A percentile compares a stretch with the other conserved stretches of the same genome.
Evolutionary conservation across 441 rosid species (phyloP).

Genomic region (Populus hybrid): DNA sequence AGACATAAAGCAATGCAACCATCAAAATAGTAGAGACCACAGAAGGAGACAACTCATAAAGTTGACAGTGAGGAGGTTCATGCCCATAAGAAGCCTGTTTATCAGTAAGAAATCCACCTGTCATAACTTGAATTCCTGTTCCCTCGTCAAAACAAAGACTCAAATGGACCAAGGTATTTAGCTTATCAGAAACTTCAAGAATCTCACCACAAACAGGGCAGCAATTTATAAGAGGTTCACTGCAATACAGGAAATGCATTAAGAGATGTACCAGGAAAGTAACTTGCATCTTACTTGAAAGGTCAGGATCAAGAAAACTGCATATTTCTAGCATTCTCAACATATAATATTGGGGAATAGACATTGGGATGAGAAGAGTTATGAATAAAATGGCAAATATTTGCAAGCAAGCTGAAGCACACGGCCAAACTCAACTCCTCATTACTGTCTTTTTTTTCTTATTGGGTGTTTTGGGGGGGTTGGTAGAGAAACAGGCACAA

Average conservation of each 20-base stretch:
- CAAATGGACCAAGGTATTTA: conserved; percentile 80
- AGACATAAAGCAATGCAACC: background rate
- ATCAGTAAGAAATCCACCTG: conserved; percentile 94
- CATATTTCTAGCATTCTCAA: background rate
- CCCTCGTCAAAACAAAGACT: conserved; percentile 93
- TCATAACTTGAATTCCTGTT: conserved; percentile 89
- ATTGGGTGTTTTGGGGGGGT: too few species aligned
- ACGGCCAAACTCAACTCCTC: background rate
- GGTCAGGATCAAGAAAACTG: conserved; percentile 1
- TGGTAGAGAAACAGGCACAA: background rate
- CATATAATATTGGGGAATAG: background rate
- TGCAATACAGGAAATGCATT: conserved; percentile 30
- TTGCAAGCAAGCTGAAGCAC: background rate
- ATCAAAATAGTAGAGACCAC: conserved; percentile 3
- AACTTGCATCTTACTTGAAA: background rate
- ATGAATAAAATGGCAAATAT: background rate
- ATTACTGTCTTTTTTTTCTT: too few species aligned
- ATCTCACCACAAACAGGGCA: conserved; percentile 92
- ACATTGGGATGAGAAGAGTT: background rate
- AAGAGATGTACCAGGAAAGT: background rate
- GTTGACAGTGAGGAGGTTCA: conserved; percentile 15
- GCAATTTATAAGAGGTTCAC: conserved; percentile 73
- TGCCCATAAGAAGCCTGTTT: conserved; percentile 92
- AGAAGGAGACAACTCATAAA: conserved; percentile 3
- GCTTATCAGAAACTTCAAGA: conserved; percentile 65